Evolutionary conservation across 1,284 basidiomycete genomes (phyloP).

Genomic region (Irpex lacteus): DNA sequence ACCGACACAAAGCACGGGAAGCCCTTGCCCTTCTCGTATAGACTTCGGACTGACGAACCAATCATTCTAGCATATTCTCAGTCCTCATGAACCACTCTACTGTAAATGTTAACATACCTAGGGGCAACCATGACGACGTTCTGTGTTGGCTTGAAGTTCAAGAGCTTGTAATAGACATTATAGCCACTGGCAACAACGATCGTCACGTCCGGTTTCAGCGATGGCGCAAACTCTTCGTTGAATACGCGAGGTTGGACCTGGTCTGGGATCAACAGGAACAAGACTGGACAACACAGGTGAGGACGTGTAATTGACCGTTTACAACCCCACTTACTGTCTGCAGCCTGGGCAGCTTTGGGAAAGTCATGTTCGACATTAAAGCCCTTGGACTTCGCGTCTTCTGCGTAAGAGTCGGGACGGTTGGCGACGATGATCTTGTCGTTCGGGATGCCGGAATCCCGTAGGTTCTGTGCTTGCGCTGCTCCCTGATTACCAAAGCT

Average conservation of each 20-base stretch:
- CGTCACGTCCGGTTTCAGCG: constrained; percentile 45
- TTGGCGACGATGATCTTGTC: constrained; percentile 60
- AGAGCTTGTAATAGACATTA: constrained; percentile 60
- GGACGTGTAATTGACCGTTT: not conserved
- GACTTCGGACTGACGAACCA: constrained; percentile 59
- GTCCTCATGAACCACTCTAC: not conserved
- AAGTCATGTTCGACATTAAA: constrained; percentile 60
- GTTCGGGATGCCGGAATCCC: constrained; percentile 62
- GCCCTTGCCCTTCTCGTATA: constrained; percentile 58
- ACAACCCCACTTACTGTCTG: constrained; percentile 41
- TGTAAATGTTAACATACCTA: constrained; percentile 33
- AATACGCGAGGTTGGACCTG: constrained; percentile 62
- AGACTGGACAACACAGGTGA: not conserved
- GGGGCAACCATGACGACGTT: constrained; percentile 69
- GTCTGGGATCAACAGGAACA: constrained; percentile 63
- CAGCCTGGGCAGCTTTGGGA: constrained; percentile 49
- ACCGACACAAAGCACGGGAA: constrained; percentile 67
- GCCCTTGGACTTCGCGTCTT: constrained; percentile 52
- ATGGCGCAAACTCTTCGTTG: constrained; percentile 50
- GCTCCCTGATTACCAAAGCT: constrained; percentile 69
- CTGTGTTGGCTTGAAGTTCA: constrained; percentile 52
- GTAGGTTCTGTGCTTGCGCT: constrained; percentile 63
- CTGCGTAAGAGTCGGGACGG: constrained; percentile 54
- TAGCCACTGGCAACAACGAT: constrained; percentile 66
- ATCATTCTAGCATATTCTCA: constrained; percentile 46